Base-by-base conservation (phyloP, 139 green algal species). In the Asterochloris erici region DNA sequence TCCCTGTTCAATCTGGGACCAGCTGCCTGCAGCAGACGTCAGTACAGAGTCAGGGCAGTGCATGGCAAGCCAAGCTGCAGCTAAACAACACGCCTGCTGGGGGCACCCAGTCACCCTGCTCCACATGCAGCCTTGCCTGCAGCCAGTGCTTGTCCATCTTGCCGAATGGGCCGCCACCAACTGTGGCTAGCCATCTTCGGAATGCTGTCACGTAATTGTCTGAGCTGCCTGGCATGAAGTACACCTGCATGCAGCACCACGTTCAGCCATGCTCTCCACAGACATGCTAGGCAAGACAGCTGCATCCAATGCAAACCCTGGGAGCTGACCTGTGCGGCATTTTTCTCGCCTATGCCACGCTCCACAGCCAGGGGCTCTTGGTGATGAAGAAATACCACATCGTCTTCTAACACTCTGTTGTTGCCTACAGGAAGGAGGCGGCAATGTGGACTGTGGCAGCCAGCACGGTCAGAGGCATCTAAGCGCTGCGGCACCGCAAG, bases 401-500 rank as follows among this genome's bases (percentile, higher is more conserved):
- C 89, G 73, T 93, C 90, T 61, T 93, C 90, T 70, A 93, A 84
- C 24, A 92, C 86, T 21, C 19, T 79, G 78, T 88, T 87, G 79
- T 88, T 83, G 6, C 86, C 87, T 71, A 71, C 66, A 71, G 21
- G 66, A 24, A 71, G 19, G 21, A 71, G 21, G 66, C 66, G 10
- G 17, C 19, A 71, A 9, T 71, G 66, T 9, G 66, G 4, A 71
- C 10, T 71, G 17, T 71, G 66, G 21, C 66, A 71, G 21, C 66
- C 21, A 21, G 66, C 66, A 71, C 66, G 10, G 9, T 24, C 17
- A 24, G 17, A 71, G 10, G 66, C 66, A 21, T 24, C 21, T 71
- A 2, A 4, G 4, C 17, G 9, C 19, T 24, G 66, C 66, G 21
- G 21, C 66, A 12, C 9, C 16, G 1, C 9, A 12, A 77, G 24